Evolutionary conservation across 225 moss, liverwort and hornwort species (phyloP), one percentile per base, ranked within the genome.

Genomic region (Ulota crispa): DNA sequence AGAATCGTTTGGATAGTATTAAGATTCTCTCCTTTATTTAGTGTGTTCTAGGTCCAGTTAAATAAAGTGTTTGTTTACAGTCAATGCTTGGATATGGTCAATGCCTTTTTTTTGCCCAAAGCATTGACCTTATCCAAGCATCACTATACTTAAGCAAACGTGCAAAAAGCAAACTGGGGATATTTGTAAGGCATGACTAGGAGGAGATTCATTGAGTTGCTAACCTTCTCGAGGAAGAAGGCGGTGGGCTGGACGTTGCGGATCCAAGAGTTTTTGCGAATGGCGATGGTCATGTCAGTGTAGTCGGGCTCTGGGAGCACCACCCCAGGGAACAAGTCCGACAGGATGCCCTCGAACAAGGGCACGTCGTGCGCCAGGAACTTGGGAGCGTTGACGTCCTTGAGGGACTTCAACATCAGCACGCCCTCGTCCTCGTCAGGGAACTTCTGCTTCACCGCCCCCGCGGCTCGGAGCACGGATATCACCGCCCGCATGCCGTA

Each of bases 401-500:
- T 90, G 2, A 93, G 84, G 0, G 93, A 93, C 28, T 87, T 92
- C 14, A 93, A 68, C 93, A 93, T 93, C 0, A 93, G 70, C 7
- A 93, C 88, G 53, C 88, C 85, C 80, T 93, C 93, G 0, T 91
- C 85, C 82, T 93, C 93, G 0, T 88, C 81, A 0, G 92, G 88
- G 0, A 88, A 93, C 52, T 91, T 93, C 4, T 92, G 92, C 70
- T 93, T 93, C 1, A 92, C 86, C 9, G 83, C 92, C 59, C 93
- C 92, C 2, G 93, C 93, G 0, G 90, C 92, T 4, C 93, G 91
- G 0, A 93, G 87, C 12, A 93, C 93, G 0, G 92, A 92, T 30
- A 93, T 93, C 32, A 93, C 93, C 13, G 93, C 93, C 61, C 93
- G 83, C 93, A 93, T 92, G 1, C 93, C 93, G 23, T 93, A 93